Evolutionary conservation across 2,329 filamentous ascomycete genomes (phyloP).

Genomic region (Chaetomium globosum): DNA sequence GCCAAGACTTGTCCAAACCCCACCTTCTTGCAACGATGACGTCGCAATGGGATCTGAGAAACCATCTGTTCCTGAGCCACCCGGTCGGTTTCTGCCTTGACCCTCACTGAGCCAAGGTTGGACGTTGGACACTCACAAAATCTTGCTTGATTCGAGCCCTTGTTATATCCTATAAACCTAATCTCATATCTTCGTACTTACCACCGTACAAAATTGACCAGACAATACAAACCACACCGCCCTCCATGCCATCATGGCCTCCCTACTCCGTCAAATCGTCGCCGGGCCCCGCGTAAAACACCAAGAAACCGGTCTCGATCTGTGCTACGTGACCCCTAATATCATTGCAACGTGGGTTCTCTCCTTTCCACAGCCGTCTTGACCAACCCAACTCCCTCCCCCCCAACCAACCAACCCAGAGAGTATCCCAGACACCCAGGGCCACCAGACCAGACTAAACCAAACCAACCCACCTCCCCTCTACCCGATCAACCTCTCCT

Average conservation of each 20-base stretch:
- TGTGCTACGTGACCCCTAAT: slow-evolving; percentile 92
- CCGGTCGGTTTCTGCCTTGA: not conserved
- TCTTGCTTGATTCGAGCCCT: not conserved
- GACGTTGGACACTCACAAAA: not conserved
- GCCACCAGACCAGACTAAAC: not conserved
- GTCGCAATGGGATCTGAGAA: slow-evolving; percentile 1
- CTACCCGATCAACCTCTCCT: too few species aligned
- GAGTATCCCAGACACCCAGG: too few species aligned
- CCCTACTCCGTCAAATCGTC: slow-evolving; percentile 85
- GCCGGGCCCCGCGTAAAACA: slow-evolving; percentile 83
- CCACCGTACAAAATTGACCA: not conserved
- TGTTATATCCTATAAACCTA: not conserved
- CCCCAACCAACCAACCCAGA: too few species aligned
- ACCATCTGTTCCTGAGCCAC: slow-evolving; percentile 15
- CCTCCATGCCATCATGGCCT: slow-evolving; percentile 58
- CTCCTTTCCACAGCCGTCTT: not conserved
- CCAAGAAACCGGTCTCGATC: slow-evolving; percentile 83
- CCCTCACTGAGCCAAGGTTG: not conserved
- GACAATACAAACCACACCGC: not conserved
- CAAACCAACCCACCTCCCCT: not conserved
- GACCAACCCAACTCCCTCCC: too few species aligned
- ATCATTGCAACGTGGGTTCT: slow-evolving; percentile 62
- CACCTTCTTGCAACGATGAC: slow-evolving; percentile 17
- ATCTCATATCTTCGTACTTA: not conserved
- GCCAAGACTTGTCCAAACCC: not conserved